Conservation (phyloP, 108 stramenopile species). For the Pseudonitzschia delicatissima region DNA sequence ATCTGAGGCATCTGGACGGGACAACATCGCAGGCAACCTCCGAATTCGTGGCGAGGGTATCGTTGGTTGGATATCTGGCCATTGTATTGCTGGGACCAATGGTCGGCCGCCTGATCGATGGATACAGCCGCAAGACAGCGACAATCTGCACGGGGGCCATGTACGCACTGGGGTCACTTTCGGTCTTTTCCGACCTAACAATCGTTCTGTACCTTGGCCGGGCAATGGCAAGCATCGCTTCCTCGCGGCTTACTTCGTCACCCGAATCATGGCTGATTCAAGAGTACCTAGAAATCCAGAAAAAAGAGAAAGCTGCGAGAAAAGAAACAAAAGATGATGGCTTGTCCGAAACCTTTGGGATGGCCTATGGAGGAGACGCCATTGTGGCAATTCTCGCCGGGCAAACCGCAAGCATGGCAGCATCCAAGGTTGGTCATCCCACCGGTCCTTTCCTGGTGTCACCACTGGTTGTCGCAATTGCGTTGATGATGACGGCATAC, state of each 20-base stretch:
- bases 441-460: slow-evolving; percentile 86
- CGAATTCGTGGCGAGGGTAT: slow-evolving; percentile 73
- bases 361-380: slow-evolving; percentile 92
- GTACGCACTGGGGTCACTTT: slow-evolving; percentile 80
- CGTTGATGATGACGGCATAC: slow-evolving; percentile 24
- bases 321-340: slow-evolving; percentile 46
- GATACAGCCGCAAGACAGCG: slow-evolving; percentile 82
- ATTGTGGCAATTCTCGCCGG: slow-evolving; percentile 95
- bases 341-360: slow-evolving; percentile 89
- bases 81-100: slow-evolving; percentile 87
- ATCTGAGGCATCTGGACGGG: slow-evolving; percentile 42
- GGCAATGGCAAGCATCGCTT: slow-evolving; percentile 82
- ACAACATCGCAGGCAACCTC: not conserved
- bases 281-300: slow-evolving; percentile 44
- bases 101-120: slow-evolving; percentile 78
- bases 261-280: slow-evolving; percentile 96
- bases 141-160: slow-evolving; percentile 75
- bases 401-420: slow-evolving; percentile 81
- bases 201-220: slow-evolving; percentile 78
- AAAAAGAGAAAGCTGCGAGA: slow-evolving; percentile 21
- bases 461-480: slow-evolving; percentile 89
- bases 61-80: slow-evolving; percentile 88
- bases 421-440: slow-evolving; percentile 66
- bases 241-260: slow-evolving; percentile 79
- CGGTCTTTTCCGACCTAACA: slow-evolving; percentile 65